phyloP scores from a whole-genome alignment of 1,284 basidiomycete genomes.

The Rhodotorula sp. region DNA sequence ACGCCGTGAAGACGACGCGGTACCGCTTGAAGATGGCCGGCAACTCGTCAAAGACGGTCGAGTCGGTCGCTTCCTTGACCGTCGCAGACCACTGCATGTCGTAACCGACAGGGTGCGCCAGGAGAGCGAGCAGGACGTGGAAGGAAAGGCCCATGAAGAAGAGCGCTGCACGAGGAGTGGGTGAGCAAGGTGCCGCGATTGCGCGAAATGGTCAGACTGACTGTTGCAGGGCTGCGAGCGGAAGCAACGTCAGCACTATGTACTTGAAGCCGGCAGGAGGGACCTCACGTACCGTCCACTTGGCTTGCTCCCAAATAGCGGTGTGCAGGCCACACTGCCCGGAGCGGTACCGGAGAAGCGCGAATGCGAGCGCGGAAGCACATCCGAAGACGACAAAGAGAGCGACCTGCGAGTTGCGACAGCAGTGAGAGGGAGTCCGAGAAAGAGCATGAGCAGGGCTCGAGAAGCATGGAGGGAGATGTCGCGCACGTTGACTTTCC shows the following conservation, averaged over 20 bases:
- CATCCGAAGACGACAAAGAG: constrained; percentile 24
- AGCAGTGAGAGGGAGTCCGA: neutral
- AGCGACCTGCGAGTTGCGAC: constrained; percentile 1
- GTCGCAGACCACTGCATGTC: constrained; percentile 80
- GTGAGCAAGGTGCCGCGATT: neutral
- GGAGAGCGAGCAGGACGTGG: constrained; percentile 67
- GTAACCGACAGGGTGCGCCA: constrained; percentile 79
- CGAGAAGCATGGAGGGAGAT: neutral
- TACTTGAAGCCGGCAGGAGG: neutral
- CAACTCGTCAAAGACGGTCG: constrained; percentile 17
- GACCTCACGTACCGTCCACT: constrained; percentile 6
- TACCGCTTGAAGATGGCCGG: constrained; percentile 58
- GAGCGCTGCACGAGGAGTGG: constrained; percentile 62
- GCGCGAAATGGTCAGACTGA: constrained; percentile 10
- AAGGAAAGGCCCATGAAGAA: constrained; percentile 79
- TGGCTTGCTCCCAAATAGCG: constrained; percentile 8
- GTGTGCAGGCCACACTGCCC: neutral
- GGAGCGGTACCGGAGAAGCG: constrained; percentile 16
- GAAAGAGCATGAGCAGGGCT: neutral
- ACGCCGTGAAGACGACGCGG: constrained; percentile 63
- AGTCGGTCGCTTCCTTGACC: constrained; percentile 49
- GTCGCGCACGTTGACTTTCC: constrained; percentile 14
- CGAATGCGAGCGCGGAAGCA: constrained; percentile 21
- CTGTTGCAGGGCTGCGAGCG: neutral
- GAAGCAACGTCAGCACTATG: neutral